These are phyloP conservation scores for Dendrothele bispora DNA, from an alignment of 768 basidiomycete genomes.

Conservation along the genomic window DNA sequence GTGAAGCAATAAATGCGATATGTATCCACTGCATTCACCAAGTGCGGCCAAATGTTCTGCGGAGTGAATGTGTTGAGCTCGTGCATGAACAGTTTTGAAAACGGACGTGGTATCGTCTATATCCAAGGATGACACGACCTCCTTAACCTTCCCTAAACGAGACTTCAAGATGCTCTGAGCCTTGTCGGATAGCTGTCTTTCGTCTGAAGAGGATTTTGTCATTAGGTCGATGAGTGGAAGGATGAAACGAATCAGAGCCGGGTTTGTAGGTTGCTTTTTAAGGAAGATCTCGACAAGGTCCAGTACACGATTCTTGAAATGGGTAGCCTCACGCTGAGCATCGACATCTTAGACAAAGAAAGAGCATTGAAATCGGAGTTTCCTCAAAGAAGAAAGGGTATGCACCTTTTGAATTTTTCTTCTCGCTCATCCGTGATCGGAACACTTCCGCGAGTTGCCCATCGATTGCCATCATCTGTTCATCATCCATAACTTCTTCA, in stretches of 20 bases:
- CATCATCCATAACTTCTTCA: conserved; percentile 87
- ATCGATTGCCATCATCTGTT: conserved; percentile 97
- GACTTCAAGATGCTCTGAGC: conserved; percentile 75
- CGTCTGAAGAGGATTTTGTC: conserved; percentile 65
- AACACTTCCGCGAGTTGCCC: conserved; percentile 89
- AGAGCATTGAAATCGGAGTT: conserved; percentile 1
- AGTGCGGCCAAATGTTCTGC: conserved; percentile 64
- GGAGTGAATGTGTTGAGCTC: conserved; percentile 67
- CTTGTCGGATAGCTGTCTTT: conserved; percentile 88
- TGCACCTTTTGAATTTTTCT: conserved; percentile 67
- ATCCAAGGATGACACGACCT: conserved; percentile 51
- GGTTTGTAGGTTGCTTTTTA: conserved; percentile 75
- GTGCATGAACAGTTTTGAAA: conserved; percentile 64
- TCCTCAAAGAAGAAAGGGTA: background rate
- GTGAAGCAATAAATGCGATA: conserved; percentile 51
- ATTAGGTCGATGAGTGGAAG: conserved; percentile 78
- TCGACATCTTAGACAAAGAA: conserved; percentile 46
- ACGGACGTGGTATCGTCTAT: conserved; percentile 43
- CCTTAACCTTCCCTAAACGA: conserved; percentile 75
- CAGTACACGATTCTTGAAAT: conserved; percentile 95
- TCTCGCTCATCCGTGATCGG: conserved; percentile 60
- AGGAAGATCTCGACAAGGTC: conserved; percentile 90
- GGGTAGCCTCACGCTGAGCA: conserved; percentile 84
- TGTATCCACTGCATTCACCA: conserved; percentile 68
- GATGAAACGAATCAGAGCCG: conserved; percentile 65